These are phyloP conservation scores for Hanseniaspora thailandica DNA, from an alignment of 805 yeast genomes.

Conservation along the genomic window DNA sequence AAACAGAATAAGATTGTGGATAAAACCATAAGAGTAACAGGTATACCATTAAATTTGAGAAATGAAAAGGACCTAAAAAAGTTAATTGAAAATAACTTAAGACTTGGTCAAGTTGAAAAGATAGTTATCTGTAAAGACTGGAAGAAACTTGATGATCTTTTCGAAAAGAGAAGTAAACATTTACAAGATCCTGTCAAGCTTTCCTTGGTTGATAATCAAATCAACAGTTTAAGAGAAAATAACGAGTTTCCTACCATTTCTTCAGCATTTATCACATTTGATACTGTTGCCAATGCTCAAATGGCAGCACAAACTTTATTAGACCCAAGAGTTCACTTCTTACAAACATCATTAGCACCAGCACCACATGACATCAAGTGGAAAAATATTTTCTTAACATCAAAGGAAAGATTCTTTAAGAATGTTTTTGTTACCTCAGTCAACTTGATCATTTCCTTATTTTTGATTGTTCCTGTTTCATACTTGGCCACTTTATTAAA, in stretches of 20 bases:
- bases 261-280: slow-evolving; percentile 90
- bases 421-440: slow-evolving; percentile 31
- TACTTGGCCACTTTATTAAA: slow-evolving; percentile 75
- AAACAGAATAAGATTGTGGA: slow-evolving; percentile 82
- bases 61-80: slow-evolving; percentile 56
- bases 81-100: slow-evolving; percentile 58
- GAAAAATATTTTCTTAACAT: slow-evolving; percentile 75
- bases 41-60: slow-evolving; percentile 74
- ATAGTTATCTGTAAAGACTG: slow-evolving; percentile 80
- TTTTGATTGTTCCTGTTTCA: slow-evolving; percentile 71
- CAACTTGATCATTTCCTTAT: slow-evolving; percentile 45
- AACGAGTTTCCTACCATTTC: slow-evolving; percentile 67
- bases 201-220: slow-evolving; percentile 49
- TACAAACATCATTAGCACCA: slow-evolving; percentile 79
- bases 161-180: slow-evolving; percentile 44
- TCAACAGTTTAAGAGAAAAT: slow-evolving; percentile 48
- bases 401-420: slow-evolving; percentile 57
- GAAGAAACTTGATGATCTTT: slow-evolving; percentile 58
- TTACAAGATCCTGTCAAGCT: slow-evolving; percentile 36
- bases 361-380: slow-evolving; percentile 93
- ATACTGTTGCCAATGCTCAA: slow-evolving; percentile 88
- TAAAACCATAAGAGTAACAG: slow-evolving; percentile 75
- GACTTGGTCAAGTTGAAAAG: slow-evolving; percentile 67
- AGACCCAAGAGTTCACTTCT: slow-evolving; percentile 75
- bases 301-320: slow-evolving; percentile 91